phyloP scores from a whole-genome alignment of 1,139 yeast species.

The Yamadazyma songkhlaensis region DNA sequence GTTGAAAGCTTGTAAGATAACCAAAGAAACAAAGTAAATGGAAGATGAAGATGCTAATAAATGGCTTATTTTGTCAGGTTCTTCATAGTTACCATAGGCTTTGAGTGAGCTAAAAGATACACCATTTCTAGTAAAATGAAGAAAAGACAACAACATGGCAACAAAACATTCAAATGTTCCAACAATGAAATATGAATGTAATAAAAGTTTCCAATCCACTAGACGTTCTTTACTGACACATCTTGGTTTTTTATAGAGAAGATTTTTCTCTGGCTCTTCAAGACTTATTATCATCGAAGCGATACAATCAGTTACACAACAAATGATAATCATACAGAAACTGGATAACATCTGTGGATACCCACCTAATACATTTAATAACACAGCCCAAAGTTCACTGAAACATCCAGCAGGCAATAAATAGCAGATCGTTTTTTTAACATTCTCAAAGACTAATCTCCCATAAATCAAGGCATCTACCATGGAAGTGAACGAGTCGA shows the following conservation, averaged over 20 bases:
- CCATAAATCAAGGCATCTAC: slow-evolving; percentile 48
- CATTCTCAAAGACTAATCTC: slow-evolving; percentile 50
- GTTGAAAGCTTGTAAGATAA: slow-evolving; percentile 50
- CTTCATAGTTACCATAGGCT: slow-evolving; percentile 35
- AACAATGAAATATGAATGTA: slow-evolving; percentile 43
- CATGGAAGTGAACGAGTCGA: slow-evolving; percentile 44
- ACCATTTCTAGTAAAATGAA: slow-evolving; percentile 38
- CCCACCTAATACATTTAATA: slow-evolving; percentile 48
- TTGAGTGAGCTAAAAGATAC: slow-evolving; percentile 35
- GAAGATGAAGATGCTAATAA: slow-evolving; percentile 39
- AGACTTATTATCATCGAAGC: slow-evolving; percentile 45
- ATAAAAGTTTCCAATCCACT: slow-evolving; percentile 38
- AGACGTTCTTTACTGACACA: slow-evolving; percentile 41
- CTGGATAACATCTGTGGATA: slow-evolving; percentile 51
- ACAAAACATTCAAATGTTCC: slow-evolving; percentile 44
- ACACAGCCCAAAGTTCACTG: slow-evolving; percentile 53
- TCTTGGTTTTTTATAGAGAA: slow-evolving; percentile 43
- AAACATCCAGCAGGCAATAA: slow-evolving; percentile 54
- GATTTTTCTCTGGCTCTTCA: slow-evolving; percentile 45
- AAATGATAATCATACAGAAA: slow-evolving; percentile 51
- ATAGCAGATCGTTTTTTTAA: slow-evolving; percentile 49
- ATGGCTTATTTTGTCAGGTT: slow-evolving; percentile 20
- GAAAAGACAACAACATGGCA: slow-evolving; percentile 42
- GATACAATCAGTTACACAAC: slow-evolving; percentile 47
- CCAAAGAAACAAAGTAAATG: slow-evolving; percentile 49